Conservation (phyloP, 257 asterid species). For the Parsonsia alboflavescens region DNA sequence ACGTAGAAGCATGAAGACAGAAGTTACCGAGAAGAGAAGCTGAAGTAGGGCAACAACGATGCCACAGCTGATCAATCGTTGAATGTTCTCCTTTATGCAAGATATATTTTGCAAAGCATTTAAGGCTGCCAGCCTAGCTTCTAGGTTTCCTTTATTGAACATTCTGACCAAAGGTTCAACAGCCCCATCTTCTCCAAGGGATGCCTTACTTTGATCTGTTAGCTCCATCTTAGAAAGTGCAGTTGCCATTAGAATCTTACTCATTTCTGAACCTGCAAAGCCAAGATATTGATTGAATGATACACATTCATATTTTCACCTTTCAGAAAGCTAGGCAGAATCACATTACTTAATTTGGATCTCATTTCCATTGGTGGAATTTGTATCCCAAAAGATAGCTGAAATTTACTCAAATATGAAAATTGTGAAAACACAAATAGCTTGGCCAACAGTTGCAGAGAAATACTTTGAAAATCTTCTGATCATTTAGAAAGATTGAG, state of each 20-base stretch:
- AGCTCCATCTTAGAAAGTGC: slow-evolving; percentile 72
- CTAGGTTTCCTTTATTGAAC: slow-evolving; percentile 76
- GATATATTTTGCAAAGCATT: slow-evolving; percentile 61
- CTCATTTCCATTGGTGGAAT: neutral
- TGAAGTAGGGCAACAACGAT: slow-evolving; percentile 54
- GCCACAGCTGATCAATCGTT: slow-evolving; percentile 48
- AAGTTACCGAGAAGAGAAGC: slow-evolving; percentile 92
- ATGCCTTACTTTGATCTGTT: slow-evolving; percentile 60
- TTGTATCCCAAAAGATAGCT: neutral
- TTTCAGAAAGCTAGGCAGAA: neutral
- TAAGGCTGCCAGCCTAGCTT: slow-evolving; percentile 66
- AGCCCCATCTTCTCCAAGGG: slow-evolving; percentile 64
- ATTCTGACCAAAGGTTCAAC: slow-evolving; percentile 62
- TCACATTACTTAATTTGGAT: neutral
- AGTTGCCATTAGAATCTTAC: slow-evolving; percentile 82
- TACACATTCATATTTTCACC: neutral
- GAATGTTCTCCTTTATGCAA: slow-evolving; percentile 45
- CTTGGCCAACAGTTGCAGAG: neutral
- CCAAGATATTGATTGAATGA: neutral
- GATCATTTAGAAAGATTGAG: neutral
- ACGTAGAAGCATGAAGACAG: slow-evolving; percentile 69
- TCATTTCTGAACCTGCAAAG: slow-evolving; percentile 79
- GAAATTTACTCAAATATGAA: neutral
- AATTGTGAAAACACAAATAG: neutral
- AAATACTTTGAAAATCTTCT: neutral